These are phyloP conservation scores for Elongisporangium anandrum DNA, from an alignment of 352 stramenopile species.

Conservation along the genomic window DNA sequence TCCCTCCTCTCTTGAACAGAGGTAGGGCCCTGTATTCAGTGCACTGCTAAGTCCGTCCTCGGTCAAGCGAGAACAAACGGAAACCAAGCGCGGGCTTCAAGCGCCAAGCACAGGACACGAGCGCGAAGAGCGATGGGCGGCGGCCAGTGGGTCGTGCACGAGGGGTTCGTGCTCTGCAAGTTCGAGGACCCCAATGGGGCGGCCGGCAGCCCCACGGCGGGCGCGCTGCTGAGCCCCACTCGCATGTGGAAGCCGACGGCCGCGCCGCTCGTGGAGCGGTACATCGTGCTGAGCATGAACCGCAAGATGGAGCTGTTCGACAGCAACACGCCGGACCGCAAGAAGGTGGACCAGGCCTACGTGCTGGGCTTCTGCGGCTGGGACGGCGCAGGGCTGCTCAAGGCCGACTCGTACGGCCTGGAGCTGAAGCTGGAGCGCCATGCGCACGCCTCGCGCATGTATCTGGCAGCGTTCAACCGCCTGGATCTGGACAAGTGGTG, in stretches of 20 bases:
- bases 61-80: conserved; percentile 1
- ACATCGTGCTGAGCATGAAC: conserved; percentile 74
- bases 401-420: conserved; percentile 73
- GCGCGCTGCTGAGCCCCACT: conserved; percentile 4
- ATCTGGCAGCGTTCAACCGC: conserved; percentile 73
- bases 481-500: conserved; percentile 83
- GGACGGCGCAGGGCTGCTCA: conserved; percentile 66
- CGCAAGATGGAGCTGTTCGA: conserved; percentile 79
- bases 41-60: neutral
- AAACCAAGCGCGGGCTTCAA: neutral
- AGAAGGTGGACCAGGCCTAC: conserved; percentile 38
- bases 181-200: conserved; percentile 11
- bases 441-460: conserved; percentile 36
- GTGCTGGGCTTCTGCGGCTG: conserved; percentile 69
- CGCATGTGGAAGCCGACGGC: conserved; percentile 8
- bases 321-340: conserved; percentile 19
- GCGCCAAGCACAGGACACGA: neutral
- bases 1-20: neutral
- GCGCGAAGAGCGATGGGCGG: conserved; percentile 30
- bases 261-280: conserved; percentile 41
- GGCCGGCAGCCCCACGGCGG: conserved; percentile 2
- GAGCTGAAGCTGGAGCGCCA: conserved; percentile 74
- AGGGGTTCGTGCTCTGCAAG: conserved; percentile 49
- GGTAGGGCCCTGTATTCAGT: neutral
- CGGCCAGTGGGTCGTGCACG: conserved; percentile 50